A percentile compares a stretch with the other conserved stretches of the same genome.
Conservation (phyloP, 225 moss, liverwort and hornwort species). For the Thuidium tamariscinum region DNA sequence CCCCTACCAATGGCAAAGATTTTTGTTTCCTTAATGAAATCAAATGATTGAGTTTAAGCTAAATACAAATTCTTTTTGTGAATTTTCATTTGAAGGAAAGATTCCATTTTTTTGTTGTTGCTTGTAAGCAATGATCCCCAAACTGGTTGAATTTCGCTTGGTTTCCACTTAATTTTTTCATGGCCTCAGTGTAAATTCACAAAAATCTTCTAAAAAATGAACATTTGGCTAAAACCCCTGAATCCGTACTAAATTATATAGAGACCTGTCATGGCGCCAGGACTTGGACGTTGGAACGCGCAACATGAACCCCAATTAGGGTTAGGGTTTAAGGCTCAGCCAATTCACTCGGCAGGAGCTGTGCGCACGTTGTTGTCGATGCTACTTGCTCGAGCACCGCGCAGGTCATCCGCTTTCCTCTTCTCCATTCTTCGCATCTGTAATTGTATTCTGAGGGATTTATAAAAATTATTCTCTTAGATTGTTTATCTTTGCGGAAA, state of each 20-base stretch:
- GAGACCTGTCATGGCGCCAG: not conserved
- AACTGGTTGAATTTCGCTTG: too few relatives aligned
- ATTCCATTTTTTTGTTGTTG: not conserved
- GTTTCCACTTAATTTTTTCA: too few relatives aligned
- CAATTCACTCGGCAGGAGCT: not conserved
- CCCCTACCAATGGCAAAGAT: too few relatives aligned
- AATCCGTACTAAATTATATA: not conserved
- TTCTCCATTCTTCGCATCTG: not conserved
- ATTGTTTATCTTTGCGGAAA: not conserved
- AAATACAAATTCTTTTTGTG: too few relatives aligned
- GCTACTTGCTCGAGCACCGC: not conserved
- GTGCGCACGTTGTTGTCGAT: not conserved
- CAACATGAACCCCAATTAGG: not conserved
- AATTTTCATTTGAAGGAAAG: not conserved
- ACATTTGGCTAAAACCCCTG: too few relatives aligned
- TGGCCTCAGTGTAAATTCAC: too few relatives aligned
- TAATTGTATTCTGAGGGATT: not conserved
- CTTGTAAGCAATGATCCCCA: too few relatives aligned
- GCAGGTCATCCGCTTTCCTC: not conserved
- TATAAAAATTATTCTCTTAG: not conserved
- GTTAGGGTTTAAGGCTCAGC: slow-evolving; percentile 10
- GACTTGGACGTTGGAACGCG: not conserved
- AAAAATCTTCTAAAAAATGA: too few relatives aligned
- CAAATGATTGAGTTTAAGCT: too few relatives aligned
- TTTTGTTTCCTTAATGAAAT: too few relatives aligned